Evolutionary conservation across 225 moss, liverwort and hornwort genomes (phyloP).

Genomic region (Neckera pumila): DNA sequence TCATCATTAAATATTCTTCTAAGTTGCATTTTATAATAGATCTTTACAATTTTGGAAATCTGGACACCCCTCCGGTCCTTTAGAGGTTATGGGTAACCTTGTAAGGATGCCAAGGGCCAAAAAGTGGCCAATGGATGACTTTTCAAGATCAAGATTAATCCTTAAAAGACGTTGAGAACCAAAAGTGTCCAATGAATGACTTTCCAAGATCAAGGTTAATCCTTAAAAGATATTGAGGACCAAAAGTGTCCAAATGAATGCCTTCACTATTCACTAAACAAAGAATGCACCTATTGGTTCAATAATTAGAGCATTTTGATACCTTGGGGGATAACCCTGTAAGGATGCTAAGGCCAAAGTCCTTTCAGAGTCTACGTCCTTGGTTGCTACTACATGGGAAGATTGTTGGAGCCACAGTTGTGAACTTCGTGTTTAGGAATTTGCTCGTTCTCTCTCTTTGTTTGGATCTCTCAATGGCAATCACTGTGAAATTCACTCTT

Average conservation of each 20-base stretch:
- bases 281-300: rapidly evolving
- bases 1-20: too few species aligned
- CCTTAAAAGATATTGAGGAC: background rate
- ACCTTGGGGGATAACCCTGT: too few species aligned
- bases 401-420: background rate
- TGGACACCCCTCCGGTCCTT: too few species aligned
- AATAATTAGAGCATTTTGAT: background rate
- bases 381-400: background rate
- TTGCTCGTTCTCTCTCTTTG: background rate
- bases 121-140: too few species aligned
- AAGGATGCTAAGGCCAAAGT: background rate
- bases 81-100: too few species aligned
- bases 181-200: background rate
- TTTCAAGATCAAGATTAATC: too few species aligned
- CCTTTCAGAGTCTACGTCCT: background rate
- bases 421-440: background rate
- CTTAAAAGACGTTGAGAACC: too few species aligned
- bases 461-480: background rate
- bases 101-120: too few species aligned
- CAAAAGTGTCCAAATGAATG: background rate
- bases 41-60: too few species aligned
- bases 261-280: too few species aligned
- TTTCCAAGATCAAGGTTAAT: background rate
- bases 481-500: background rate
- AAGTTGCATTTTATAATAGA: too few species aligned